Base-by-base conservation (phyloP, 2,329 filamentous ascomycete species). In the Aaosphaeria arxii region DNA sequence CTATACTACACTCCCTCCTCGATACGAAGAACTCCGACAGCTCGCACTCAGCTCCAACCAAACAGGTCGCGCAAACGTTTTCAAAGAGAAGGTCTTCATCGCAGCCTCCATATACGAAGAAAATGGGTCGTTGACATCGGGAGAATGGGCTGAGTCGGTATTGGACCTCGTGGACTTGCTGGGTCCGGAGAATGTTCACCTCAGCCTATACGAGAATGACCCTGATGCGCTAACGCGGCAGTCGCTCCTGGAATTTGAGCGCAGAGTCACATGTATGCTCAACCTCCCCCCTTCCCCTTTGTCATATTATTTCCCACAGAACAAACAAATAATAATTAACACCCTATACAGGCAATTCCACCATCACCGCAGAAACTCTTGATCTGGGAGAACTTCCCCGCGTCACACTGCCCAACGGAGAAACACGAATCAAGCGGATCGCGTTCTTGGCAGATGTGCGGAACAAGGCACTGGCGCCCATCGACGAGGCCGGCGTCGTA, bases 201-300 rank as follows among this genome's bases (percentile, higher is more conserved):
- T 91, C 46, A 88, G 85, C 66, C 80, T 91, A 31, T 90, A 89
- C 64, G 87, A 88, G 62, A 87, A 88, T 58, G 82, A 87, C 60
- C 81, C 85, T 31, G 84, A 84, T 1, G 69, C 75, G 1, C 70
- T 74, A 30, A 83, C 82, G 11, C 74, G 74, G 48, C 65, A 71
- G 32, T 83, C 85, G 0, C 71, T 90, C 46, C 59, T 70, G 30
- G 66, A 71, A 2, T 76, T 89, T 41, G 75, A 77, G 46, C 61
- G 69, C n/a, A 74, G 72, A 46, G 68, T 81, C 11, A 63, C 70
- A 24, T 77, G 78, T 76, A 54, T 47, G 55, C 51, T 38, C 5
- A 11, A 11, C 5, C 5, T 1, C 6, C 11, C 29, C 9, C 29
- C 11, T 11, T 29, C 11, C 13, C 35, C 29, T 11, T 9, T 29